Percentiles rank a stretch among this genome's conserved stretches.
Evolutionary conservation across 345 rosid genomes (phyloP).

Genomic region (Litchi chinensis): DNA sequence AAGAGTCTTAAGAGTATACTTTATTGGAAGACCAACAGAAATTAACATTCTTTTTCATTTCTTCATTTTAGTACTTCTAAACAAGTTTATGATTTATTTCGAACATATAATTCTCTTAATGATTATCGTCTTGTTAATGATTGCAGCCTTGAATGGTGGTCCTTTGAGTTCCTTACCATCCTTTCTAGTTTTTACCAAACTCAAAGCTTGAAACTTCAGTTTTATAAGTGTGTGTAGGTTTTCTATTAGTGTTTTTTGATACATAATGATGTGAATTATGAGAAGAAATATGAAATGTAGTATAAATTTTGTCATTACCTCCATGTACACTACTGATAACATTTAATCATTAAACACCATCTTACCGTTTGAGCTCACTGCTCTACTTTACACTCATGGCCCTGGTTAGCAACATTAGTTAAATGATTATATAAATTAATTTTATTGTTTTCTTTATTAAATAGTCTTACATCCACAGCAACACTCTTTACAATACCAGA

Average conservation of each 20-base stretch:
- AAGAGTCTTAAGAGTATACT: no score
- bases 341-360: not conserved
- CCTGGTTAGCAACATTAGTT: not conserved
- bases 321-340: not conserved
- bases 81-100: not conserved
- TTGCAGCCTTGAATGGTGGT: conserved; percentile 95
- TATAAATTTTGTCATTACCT: not conserved
- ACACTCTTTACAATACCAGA: conserved; percentile 62
- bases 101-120: no score
- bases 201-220: conserved; percentile 89
- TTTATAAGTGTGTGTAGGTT: conserved; percentile 77
- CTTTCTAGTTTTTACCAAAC: conserved; percentile 74
- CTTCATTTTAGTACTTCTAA: not conserved
- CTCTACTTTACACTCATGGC: no score
- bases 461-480: conserved; percentile 57
- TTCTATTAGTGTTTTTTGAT: not conserved
- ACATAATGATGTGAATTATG: not conserved
- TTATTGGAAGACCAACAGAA: no score
- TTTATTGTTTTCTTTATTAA: not conserved
- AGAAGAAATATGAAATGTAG: not conserved
- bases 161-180: conserved; percentile 74
- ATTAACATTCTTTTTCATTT: no score
- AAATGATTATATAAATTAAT: not conserved
- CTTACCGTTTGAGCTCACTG: not conserved
- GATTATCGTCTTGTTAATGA: not conserved